Evolutionary conservation across 352 stramenopile genomes (phyloP), one percentile per base, ranked within the genome.

Genomic region (Globisporangium megalacanthum): DNA sequence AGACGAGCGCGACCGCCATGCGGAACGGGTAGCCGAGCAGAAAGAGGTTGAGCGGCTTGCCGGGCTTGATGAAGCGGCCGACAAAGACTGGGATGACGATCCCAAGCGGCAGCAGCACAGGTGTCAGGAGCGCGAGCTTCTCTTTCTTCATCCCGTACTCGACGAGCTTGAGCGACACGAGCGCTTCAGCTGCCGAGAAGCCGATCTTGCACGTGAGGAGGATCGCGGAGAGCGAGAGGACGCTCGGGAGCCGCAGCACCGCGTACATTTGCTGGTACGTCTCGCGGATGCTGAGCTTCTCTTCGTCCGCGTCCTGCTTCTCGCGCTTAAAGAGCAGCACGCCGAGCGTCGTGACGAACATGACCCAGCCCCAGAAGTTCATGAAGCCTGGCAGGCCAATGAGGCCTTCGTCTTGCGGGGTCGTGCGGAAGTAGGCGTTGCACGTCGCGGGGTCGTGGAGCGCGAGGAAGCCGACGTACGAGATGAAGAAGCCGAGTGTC

Each of bases 391-490:
- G 76, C 42, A 98, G 64, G 25, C 75, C 83, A 54, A 97, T 77
- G 54, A 98, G 78, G 6, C 89, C 89, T 55, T 88, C 65, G 44
- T 84, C 66, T 47, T 85, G 57, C 6, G 80, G 77, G 17, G 68
- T 54, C 20, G 58, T 72, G 44, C 87, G 88, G 35, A 98, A 79
- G 67, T 96, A 97, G 37, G 72, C 64, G 64, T 97, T 94, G 75
- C 92, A 97, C 29, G 90, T 95, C 6, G 70, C 80, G 1, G 87
- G 73, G 69, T 99, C 95, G 67, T 99, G 98, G 1, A 99, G 83
- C 37, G 96, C 96, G 51, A 99, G 74, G 77, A 99, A 99, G 39
- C 97, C 97, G 22, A 99, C 96, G 75, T 99, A 99, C 25, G 88
- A 89, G 19, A 99, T 78, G 64, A 99, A 99, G 73, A 97, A 99